Conservation (phyloP, 2,329 filamentous ascomycete genomes). For the Mycosphaerella arachidis region DNA sequence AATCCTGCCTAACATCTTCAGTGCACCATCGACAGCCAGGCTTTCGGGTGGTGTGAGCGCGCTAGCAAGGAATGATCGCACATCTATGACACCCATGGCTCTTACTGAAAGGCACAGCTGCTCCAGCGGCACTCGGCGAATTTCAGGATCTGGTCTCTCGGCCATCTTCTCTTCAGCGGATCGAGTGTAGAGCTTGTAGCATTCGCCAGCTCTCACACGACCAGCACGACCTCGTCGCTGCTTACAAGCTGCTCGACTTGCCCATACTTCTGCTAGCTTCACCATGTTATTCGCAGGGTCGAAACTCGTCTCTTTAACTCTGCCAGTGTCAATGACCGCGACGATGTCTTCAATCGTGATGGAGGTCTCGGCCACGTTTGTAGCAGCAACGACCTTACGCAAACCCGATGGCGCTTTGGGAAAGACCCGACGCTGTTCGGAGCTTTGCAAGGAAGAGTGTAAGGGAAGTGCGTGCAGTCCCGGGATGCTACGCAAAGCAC, state of each 20-base stretch:
- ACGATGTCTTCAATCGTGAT: conserved; percentile 98
- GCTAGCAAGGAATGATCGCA: conserved; percentile 73
- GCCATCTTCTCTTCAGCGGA: conserved; percentile 81
- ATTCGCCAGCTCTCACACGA: conserved; percentile 82
- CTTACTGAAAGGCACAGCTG: conserved; percentile 92
- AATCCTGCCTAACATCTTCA: conserved; percentile 74
- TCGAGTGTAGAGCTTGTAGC: conserved; percentile 91
- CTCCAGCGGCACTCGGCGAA: conserved; percentile 85
- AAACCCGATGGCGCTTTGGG: conserved; percentile 68
- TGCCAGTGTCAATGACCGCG: conserved; percentile 89
- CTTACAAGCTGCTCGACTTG: conserved; percentile 87
- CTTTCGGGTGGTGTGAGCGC: conserved; percentile 86
- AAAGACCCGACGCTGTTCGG: conserved; percentile 86
- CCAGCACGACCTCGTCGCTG: conserved; percentile 90
- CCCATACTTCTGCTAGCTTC: conserved; percentile 91
- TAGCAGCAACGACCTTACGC: conserved; percentile 88
- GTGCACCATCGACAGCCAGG: conserved; percentile 77
- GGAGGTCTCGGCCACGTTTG: conserved; percentile 95
- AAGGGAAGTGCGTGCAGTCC: conserved; percentile 76
- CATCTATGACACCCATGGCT: conserved; percentile 85
- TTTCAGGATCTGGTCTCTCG: conserved; percentile 86
- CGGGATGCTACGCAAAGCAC: conserved; percentile 59
- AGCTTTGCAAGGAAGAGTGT: conserved; percentile 84
- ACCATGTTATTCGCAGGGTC: conserved; percentile 91
- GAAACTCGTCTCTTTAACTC: conserved; percentile 94